Evolutionary conservation across 2,329 filamentous ascomycete species (phyloP).

Genomic region (Aspergillus sp.): DNA sequence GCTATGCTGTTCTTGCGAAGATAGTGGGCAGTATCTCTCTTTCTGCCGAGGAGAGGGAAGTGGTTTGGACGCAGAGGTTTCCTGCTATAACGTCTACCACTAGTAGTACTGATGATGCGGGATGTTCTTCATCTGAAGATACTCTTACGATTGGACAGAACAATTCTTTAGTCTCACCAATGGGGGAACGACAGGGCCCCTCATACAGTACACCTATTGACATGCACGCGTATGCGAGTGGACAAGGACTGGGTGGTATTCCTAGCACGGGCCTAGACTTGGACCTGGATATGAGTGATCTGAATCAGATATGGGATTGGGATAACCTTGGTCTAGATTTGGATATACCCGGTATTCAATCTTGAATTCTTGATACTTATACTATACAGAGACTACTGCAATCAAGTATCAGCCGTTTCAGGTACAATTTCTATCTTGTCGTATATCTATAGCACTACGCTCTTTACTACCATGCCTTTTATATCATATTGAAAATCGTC

Average conservation of each 20-base stretch:
- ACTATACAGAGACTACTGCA: too few species aligned
- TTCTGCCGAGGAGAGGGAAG: constrained; percentile 5
- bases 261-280: constrained; percentile 18
- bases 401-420: too few species aligned
- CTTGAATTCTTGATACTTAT: neutral
- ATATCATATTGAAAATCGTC: too few species aligned
- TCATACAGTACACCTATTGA: neutral
- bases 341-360: neutral
- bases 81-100: neutral
- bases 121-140: too few species aligned
- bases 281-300: constrained; percentile 20
- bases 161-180: neutral
- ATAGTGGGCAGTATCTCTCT: constrained; percentile 22
- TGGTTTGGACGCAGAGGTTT: constrained; percentile 2
- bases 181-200: neutral
- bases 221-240: neutral
- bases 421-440: too few species aligned
- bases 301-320: constrained; percentile 34
- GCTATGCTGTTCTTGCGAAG: constrained; percentile 24
- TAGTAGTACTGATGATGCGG: neutral
- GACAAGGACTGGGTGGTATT: constrained; percentile 4
- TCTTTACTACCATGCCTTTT: too few species aligned
- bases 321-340: constrained; percentile 27
- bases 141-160: too few species aligned
- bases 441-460: too few species aligned